Percentiles rank a stretch among this genome's conserved stretches.
phyloP scores from a whole-genome alignment of 139 green algal species.

The Pleodorina starrii region DNA sequence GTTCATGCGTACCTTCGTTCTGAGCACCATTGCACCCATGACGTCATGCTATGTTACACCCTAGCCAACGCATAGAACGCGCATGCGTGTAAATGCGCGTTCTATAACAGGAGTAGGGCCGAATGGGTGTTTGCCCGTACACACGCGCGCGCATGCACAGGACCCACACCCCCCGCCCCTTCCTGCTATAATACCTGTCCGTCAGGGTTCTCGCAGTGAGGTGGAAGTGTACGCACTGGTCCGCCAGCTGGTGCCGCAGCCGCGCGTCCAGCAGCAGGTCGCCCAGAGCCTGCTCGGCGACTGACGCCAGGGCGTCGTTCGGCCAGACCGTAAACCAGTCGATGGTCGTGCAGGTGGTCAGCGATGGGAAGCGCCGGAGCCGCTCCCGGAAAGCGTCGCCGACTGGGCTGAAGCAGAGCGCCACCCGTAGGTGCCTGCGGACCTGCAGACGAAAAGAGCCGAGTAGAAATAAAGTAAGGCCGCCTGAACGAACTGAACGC shows the following conservation, averaged over 20 bases:
- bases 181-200: too few relatives aligned
- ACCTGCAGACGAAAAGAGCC: constrained; percentile 50
- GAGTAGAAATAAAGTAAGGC: too few relatives aligned
- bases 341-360: constrained; percentile 85
- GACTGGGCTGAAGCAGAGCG: constrained; percentile 80
- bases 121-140: not conserved
- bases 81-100: not conserved
- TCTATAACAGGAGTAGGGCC: not conserved
- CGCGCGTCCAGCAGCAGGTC: constrained; percentile 64
- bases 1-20: too few relatives aligned
- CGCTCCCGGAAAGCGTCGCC: constrained; percentile 81
- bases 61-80: too few relatives aligned
- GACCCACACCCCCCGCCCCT: too few relatives aligned
- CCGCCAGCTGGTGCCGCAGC: constrained; percentile 45
- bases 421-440: constrained; percentile 76
- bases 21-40: too few relatives aligned
- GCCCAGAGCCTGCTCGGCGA: constrained; percentile 72
- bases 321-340: constrained; percentile 80
- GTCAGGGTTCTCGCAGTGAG: constrained; percentile 21
- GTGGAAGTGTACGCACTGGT: constrained; percentile 61
- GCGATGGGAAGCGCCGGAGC: constrained; percentile 80
- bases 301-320: constrained; percentile 58
- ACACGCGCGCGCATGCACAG: not conserved
- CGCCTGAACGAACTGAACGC: too few relatives aligned
- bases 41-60: too few relatives aligned